Conservation (phyloP, 2,329 filamentous ascomycete species). For the Neonectria faginata region DNA sequence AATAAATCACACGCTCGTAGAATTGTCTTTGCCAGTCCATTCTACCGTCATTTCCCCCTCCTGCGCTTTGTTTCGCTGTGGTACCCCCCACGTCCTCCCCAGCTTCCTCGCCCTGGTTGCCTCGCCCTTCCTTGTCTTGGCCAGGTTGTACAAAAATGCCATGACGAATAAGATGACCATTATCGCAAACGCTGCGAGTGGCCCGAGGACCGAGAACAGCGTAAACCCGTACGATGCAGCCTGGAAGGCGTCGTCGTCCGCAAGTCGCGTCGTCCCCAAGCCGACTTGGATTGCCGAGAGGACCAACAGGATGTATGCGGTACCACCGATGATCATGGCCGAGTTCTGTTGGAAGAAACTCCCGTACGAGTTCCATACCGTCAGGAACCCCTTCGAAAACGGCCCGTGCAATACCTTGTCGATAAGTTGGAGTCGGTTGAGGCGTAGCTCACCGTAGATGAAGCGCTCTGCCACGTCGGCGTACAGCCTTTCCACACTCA, state of each 20-base stretch:
- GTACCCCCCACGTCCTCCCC: not conserved
- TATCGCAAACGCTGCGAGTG: not conserved
- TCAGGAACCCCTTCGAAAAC: conserved; percentile 40
- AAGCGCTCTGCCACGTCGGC: conserved; percentile 20
- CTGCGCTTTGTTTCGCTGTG: not conserved
- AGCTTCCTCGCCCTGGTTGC: not conserved
- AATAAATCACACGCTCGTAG: not conserved
- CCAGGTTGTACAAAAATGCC: not conserved
- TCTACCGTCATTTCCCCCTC: not conserved
- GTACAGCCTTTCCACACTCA: conserved; percentile 20
- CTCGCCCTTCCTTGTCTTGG: not conserved
- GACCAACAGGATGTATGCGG: conserved; percentile 58
- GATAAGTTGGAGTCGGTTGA: conserved; percentile 24
- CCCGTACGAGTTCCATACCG: conserved; percentile 50
- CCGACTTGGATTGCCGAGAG: conserved; percentile 64
- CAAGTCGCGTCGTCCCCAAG: conserved; percentile 51
- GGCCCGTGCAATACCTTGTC: conserved; percentile 16
- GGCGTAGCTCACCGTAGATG: conserved; percentile 31
- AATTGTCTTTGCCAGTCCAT: not conserved
- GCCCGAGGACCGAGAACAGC: not conserved
- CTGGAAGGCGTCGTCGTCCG: conserved; percentile 53
- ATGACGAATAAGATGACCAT: not conserved
- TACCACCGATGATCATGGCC: conserved; percentile 52
- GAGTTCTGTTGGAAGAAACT: conserved; percentile 58
- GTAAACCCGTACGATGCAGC: conserved; percentile 60